Conservation (phyloP, 2,329 filamentous ascomycete genomes). For the Aaosphaeria pasadenensis region DNA sequence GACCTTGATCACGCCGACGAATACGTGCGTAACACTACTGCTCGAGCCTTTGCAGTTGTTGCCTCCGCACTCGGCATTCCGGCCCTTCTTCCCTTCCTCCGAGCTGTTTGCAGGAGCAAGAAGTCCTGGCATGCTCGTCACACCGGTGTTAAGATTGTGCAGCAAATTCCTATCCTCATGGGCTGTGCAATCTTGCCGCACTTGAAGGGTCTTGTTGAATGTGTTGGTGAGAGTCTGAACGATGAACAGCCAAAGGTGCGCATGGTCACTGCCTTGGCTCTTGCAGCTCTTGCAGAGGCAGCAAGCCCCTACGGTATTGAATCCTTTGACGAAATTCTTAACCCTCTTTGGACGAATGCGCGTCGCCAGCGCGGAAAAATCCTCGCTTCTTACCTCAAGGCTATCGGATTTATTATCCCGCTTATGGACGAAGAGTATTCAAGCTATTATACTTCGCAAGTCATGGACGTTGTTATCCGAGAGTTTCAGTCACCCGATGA, state of each 20-base stretch:
- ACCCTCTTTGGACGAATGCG: slow-evolving; percentile 94
- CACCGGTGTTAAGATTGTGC: slow-evolving; percentile 98
- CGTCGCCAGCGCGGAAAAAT: slow-evolving; percentile 96
- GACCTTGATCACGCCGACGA: slow-evolving; percentile 99
- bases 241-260: slow-evolving; percentile 98
- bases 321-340: slow-evolving; percentile 96
- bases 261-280: slow-evolving; percentile 91
- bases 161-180: slow-evolving; percentile 98
- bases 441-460: slow-evolving; percentile 97
- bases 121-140: slow-evolving; percentile 99
- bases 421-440: slow-evolving; percentile 99
- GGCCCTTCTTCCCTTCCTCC: slow-evolving; percentile 87
- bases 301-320: slow-evolving; percentile 99
- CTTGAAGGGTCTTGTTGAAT: slow-evolving; percentile 92
- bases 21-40: slow-evolving; percentile 97
- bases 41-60: slow-evolving; percentile 93
- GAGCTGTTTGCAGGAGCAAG: slow-evolving; percentile 94
- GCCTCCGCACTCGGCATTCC: slow-evolving; percentile 95
- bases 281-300: slow-evolving; percentile 91
- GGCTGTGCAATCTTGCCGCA: slow-evolving; percentile 94
- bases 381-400: slow-evolving; percentile 92
- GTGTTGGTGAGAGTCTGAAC: slow-evolving; percentile 91
- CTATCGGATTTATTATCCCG: slow-evolving; percentile 96
- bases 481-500: slow-evolving; percentile 97
- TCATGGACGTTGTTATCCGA: slow-evolving; percentile 95